Evolutionary conservation across 495 filamentous ascomycete species (phyloP).

Genomic region (Peziza echinospora): DNA sequence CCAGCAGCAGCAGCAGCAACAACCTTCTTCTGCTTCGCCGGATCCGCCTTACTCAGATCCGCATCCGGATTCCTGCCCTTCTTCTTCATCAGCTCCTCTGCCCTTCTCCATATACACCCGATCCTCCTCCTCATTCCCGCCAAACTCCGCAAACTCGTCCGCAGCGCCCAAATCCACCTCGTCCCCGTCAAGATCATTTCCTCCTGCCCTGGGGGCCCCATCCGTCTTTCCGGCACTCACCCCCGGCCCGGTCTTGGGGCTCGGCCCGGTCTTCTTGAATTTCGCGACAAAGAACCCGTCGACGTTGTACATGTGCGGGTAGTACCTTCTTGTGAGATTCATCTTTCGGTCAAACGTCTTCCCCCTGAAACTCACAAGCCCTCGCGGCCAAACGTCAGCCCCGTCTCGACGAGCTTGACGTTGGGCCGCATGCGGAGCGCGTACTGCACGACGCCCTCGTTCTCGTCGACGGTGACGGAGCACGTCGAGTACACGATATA

Average conservation of each 20-base stretch:
- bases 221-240: constrained; percentile 16
- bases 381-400: constrained; percentile 75
- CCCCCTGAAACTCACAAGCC: constrained; percentile 74
- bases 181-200: neutral
- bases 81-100: constrained; percentile 25
- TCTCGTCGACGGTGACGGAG: constrained; percentile 77
- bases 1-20: constrained; percentile 4
- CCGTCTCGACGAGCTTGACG: constrained; percentile 79
- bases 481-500: constrained; percentile 92
- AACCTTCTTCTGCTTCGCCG: constrained; percentile 7
- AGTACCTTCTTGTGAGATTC: constrained; percentile 70
- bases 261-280: constrained; percentile 75
- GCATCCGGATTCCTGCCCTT: constrained; percentile 15
- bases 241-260: constrained; percentile 33
- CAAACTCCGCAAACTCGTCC: constrained; percentile 1
- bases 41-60: constrained; percentile 15
- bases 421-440: constrained; percentile 78
- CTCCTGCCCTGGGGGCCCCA: constrained; percentile 13
- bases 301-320: constrained; percentile 88
- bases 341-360: constrained; percentile 75
- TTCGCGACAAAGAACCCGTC: constrained; percentile 98
- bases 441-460: constrained; percentile 85
- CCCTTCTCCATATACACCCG: constrained; percentile 29
- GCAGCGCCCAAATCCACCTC: neutral
- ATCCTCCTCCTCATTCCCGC: constrained; percentile 13